These are phyloP conservation scores for Crithidia mellificae DNA, from an alignment of 208 protist genomes.

Conservation along the genomic window DNA sequence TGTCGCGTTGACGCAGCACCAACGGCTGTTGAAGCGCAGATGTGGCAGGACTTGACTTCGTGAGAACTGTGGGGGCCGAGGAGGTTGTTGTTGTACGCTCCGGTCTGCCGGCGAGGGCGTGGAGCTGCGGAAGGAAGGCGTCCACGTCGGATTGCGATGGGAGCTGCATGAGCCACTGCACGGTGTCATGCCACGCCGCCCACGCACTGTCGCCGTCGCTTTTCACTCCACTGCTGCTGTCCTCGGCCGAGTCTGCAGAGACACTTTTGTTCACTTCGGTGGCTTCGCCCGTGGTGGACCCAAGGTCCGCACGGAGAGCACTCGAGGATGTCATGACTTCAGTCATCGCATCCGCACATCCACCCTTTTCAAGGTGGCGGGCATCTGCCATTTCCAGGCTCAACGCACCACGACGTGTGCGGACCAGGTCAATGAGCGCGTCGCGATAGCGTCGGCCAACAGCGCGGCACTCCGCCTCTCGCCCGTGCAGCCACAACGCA, in stretches of 20 bases:
- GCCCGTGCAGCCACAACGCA: conserved; percentile 58
- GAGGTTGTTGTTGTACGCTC: no score
- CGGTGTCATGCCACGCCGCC: conserved; percentile 24
- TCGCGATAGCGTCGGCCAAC: conserved; percentile 45
- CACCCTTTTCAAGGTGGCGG: background rate
- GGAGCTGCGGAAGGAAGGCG: conserved; percentile 11
- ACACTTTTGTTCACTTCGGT: no score
- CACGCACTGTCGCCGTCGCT: no score
- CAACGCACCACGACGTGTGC: conserved; percentile 3
- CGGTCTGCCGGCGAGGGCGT: background rate
- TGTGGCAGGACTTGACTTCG: background rate
- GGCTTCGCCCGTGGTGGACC: no score
- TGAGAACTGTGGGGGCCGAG: background rate
- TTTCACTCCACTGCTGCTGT: background rate
- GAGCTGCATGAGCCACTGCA: conserved; percentile 23
- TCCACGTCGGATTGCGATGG: conserved; percentile 19
- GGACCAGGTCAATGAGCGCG: conserved; percentile 35
- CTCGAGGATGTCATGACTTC: no score
- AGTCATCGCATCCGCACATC: no score
- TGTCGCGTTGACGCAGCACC: conserved; percentile 73
- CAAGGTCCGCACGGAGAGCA: no score
- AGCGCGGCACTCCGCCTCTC: conserved; percentile 71
- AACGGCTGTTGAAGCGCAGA: conserved; percentile 32
- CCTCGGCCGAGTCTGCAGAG: no score
- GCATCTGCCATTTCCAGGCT: no score